phyloP scores from a whole-genome alignment of 345 rosid species.

The Isatis tinctoria region DNA sequence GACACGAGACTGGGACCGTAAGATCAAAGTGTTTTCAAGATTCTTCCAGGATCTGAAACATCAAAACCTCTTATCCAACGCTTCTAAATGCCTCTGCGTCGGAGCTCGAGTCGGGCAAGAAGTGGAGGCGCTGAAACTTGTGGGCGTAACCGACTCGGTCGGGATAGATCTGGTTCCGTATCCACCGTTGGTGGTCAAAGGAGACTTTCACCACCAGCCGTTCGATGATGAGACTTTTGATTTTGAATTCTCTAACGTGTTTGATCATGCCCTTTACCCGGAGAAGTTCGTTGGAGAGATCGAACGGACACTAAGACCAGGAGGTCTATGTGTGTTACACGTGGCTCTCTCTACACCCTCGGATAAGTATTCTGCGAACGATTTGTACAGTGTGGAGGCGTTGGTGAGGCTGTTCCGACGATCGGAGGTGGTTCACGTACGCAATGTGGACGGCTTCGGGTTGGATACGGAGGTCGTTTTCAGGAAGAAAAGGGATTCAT shows the following conservation, averaged over 20 bases:
- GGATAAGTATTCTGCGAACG: slow-evolving; percentile 89
- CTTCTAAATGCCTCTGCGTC: slow-evolving; percentile 58
- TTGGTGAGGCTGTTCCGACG: slow-evolving; percentile 48
- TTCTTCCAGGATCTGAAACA: slow-evolving; percentile 51
- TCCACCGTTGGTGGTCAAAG: slow-evolving; percentile 71
- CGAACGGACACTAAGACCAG: slow-evolving; percentile 71
- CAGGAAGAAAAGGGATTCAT: slow-evolving; percentile 37
- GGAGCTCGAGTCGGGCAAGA: slow-evolving; percentile 93
- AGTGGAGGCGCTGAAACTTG: slow-evolving; percentile 60
- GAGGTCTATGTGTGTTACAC: slow-evolving; percentile 70
- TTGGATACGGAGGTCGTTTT: slow-evolving; percentile 79
- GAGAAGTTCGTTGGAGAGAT: slow-evolving; percentile 68
- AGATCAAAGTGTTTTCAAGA: slow-evolving; percentile 57
- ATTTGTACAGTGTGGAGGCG: slow-evolving; percentile 51
- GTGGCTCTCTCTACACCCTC: slow-evolving; percentile 55
- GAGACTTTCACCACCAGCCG: slow-evolving; percentile 83
- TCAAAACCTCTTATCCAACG: slow-evolving; percentile 40
- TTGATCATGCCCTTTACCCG: slow-evolving; percentile 86
- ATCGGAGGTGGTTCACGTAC: slow-evolving; percentile 54
- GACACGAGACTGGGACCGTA: slow-evolving; percentile 86
- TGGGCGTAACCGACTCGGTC: slow-evolving; percentile 61
- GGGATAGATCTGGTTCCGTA: slow-evolving; percentile 83
- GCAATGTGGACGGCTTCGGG: slow-evolving; percentile 82
- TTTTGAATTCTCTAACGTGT: slow-evolving; percentile 91
- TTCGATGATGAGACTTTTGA: slow-evolving; percentile 63